Evolutionary conservation across 495 filamentous ascomycete species (phyloP).

Genomic region (Podospora pseudocomata): DNA sequence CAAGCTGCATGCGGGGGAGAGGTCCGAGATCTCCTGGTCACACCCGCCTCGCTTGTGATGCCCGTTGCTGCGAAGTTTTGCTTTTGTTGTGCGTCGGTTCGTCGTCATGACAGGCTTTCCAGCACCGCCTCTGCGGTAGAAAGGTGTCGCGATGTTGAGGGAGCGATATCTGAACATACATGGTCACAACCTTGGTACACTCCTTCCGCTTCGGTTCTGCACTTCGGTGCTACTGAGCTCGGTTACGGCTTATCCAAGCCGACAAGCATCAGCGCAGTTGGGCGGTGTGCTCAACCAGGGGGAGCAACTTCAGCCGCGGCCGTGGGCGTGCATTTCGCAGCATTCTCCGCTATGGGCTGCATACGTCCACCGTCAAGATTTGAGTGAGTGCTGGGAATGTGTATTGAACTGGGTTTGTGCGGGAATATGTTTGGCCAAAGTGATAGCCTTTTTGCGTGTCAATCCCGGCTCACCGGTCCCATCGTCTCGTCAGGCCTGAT

Average conservation of each 20-base stretch:
- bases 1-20: not conserved
- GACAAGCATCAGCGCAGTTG: not conserved
- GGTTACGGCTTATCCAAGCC: not conserved
- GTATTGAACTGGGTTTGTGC: not conserved
- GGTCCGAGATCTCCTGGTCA: not conserved
- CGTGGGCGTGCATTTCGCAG: not conserved
- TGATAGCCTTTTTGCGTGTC: not conserved
- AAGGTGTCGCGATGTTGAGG: not conserved
- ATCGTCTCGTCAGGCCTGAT: not conserved
- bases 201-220: not conserved
- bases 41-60: not conserved
- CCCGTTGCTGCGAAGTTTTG: not conserved
- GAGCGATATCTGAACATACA: not conserved
- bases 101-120: not conserved
- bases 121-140: not conserved
- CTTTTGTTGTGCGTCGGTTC: not conserved
- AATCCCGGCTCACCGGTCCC: not conserved
- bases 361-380: not conserved
- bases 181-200: not conserved
- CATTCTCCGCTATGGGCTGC: not conserved
- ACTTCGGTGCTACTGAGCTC: not conserved
- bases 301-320: slow-evolving; percentile 11
- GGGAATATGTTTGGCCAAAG: not conserved
- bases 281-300: slow-evolving; percentile 4
- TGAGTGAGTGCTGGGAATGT: not conserved